These are phyloP conservation scores for Escovopsis sp. DNA, from an alignment of 2,329 filamentous ascomycete species.

Conservation along the genomic window DNA sequence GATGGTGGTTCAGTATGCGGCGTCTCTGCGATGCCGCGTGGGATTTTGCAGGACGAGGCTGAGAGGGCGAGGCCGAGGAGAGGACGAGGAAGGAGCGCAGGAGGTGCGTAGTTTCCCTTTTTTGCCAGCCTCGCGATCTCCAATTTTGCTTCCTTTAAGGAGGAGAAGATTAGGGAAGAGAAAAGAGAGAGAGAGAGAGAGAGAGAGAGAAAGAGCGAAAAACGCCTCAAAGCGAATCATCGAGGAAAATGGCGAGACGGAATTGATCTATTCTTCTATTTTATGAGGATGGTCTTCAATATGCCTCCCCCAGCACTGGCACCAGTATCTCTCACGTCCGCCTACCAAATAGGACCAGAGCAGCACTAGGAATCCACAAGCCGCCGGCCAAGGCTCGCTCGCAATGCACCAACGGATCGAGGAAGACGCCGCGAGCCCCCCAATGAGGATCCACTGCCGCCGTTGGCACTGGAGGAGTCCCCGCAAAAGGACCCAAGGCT, in stretches of 20 bases:
- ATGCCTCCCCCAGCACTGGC: not conserved
- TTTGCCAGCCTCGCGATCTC: too few relatives aligned
- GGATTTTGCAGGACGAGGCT: too few relatives aligned
- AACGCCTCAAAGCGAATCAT: too few relatives aligned
- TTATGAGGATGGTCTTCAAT: too few relatives aligned
- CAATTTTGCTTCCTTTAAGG: not conserved
- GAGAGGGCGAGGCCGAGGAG: too few relatives aligned
- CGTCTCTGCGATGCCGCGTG: too few relatives aligned
- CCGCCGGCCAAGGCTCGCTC: not conserved
- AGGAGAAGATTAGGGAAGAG: not conserved
- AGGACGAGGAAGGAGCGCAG: too few relatives aligned
- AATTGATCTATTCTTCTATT: too few relatives aligned
- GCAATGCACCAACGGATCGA: not conserved
- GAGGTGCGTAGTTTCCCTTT: too few relatives aligned
- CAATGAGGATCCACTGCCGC: constrained; percentile 2
- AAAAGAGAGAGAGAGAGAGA: not conserved
- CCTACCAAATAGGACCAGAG: not conserved
- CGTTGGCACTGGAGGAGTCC: constrained; percentile 7
- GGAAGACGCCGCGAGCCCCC: too few relatives aligned
- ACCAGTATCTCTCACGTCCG: not conserved
- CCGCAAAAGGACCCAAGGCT: constrained; percentile 12
- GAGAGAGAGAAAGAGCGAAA: not conserved
- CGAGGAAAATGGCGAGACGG: too few relatives aligned
- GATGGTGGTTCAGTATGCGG: too few relatives aligned
- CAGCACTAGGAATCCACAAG: not conserved